Evolutionary conservation across 768 basidiomycete genomes (phyloP), one percentile per base, ranked within the genome.

Genomic region (Trichaptum fuscoviolaceum): DNA sequence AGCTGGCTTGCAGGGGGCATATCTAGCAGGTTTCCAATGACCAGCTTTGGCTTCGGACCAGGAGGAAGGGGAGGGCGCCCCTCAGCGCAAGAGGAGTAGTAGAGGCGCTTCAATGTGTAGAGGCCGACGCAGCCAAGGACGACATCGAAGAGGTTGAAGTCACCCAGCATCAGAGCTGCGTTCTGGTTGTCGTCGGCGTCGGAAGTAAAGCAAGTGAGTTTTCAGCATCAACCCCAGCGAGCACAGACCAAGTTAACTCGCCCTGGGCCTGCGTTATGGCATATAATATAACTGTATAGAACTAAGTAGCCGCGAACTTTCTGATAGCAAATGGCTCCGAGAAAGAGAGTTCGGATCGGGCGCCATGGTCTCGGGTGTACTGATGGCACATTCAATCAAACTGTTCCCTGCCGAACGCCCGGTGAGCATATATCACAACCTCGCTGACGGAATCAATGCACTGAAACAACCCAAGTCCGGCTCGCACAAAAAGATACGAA

Each of bases 1-100:
- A 65, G 23, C 59, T 57, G 9, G 26, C 52, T 58, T 52, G 42
- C 42, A 20, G 42, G 20, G 12, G 67, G 69, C 64, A 67, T 62
- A 30, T 67, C 67, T 6, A 65, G 58, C 25, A 67, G 26, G 57
- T 69, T 69, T 1, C 69, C 69, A 34, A 69, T 58, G 25, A 67
- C 7, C 27, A 58, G 67, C 27, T 24, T 34, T 1, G 64, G 59
- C 57, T 67, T 64, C 8, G 69, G 69, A 34, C 69, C 69, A 18
- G 69, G 69, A 12, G 69, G 69, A 35, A 67, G 20, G 24, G 57
- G 34, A 24, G 35, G 58, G 18, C 36, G 65, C 65, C n/a, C n/a
- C 57, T 27, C 35, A 58, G 57, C 59, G 59, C 59, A 6, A 15
- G 30, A 58, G 59, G 42, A 52, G 12, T 12, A 52, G 42, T 52